Base-by-base conservation (phyloP, 257 asterid genomes). In the Petunia axillaris region DNA sequence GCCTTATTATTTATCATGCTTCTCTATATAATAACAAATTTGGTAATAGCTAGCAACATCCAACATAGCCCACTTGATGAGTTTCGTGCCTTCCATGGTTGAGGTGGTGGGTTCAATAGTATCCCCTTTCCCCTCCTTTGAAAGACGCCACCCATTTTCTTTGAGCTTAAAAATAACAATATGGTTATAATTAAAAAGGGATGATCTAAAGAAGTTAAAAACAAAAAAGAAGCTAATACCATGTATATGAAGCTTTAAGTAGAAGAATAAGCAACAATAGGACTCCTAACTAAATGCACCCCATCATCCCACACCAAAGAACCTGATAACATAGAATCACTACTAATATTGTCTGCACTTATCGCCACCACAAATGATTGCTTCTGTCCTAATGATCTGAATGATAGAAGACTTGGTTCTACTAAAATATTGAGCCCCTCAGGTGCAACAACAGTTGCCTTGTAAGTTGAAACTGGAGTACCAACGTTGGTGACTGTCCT, bases 401-500 rank as follows among this genome's bases (percentile, higher is more conserved):
- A 92, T 1, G 89, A 54, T 0, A 92, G 86, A 38, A 63, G 77
- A 1, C 74, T 16, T 0, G 97, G 94, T 3, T 71, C 65, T 35
- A 89, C 93, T 43, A n/a, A 55, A 82, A 91, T 75, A 43, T 58
- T 76, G 36, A 91, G 79, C 10, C 84, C 87, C 1, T 77, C 1
- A 11, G 82, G 66, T 2, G 80, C 74, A 2, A 6, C 35, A 58
- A 91, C 59, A 14, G 58, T 74, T 0, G 89, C 93, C 44, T 58
- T 86, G 40, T 89, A 92, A 2, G 87, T 85, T 8, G 97, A 92
- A 3, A 85, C 53, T 0, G 92, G 78, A 6, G 90, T 83, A 2
- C 97, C 95, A 58, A 92, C 94, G 5, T 90, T 93, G 6, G 96
- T 93, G 41, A 93, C 87, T 0, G 84, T 89, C 60, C 96, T 85